Evolutionary conservation across 345 rosid species (phyloP), one percentile per base, ranked within the genome.

Genomic region (Murraya koenigii): DNA sequence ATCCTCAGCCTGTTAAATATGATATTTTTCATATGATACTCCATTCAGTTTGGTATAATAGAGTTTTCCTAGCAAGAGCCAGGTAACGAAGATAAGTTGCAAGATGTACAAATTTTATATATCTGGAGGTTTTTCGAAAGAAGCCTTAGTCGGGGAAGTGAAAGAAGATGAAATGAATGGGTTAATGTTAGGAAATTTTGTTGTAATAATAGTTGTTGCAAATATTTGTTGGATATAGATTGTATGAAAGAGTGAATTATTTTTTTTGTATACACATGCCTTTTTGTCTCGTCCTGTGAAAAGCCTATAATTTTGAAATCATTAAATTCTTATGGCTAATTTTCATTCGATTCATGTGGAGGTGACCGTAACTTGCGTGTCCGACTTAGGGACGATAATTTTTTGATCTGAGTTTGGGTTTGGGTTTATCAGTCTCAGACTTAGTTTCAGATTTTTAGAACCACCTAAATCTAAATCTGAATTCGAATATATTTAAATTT

Each of bases 11-110:
- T 0, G 91, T 85, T 61, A 95, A 86, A 78, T 95, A 90, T 64
- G 98, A 92, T 60, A 76, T 93, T 44, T 95, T 95, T 85, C 94
- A 95, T 80, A 95, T 95, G 98, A 93, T 95, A 77, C 96, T 95
- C 59, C 97, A 95, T 77, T 91, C 98, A 25, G 81, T 92, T 68
- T 95, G 99, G 99, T 92, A 81, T 83, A 95, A 90, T 59, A 85
- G 99, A 84, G 94, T 92, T 47, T 90, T 88, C 54, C 94, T 88
- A 79, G 79, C 82, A 26, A 87, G 81, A 75, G 67, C 89, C 44
- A 38, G 32, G 60, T 80, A 81, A 69, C 36, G 8, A 23, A 8
- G 49, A 32, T 20, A 25, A 25, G 13, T 23, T 38, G 72, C 59
- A 38, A 47, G 22, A 56, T 17, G 9, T 38, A 47, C 19, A 56